These are phyloP conservation scores for Thermomucor indicae-seudaticae DNA, from an alignment of 371 early-diverging fungal species.

Conservation along the genomic window DNA sequence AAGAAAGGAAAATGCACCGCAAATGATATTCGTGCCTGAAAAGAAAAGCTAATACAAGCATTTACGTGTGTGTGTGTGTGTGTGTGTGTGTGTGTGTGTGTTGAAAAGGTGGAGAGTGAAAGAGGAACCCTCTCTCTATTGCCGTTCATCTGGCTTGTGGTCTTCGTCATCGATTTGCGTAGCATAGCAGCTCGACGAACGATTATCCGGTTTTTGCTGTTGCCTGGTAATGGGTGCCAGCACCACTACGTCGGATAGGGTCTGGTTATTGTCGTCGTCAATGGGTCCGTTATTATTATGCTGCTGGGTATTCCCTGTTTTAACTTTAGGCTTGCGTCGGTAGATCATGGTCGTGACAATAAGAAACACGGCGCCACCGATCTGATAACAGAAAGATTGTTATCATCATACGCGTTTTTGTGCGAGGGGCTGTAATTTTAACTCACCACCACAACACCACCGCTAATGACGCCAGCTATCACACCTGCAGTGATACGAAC, in stretches of 20 bases:
- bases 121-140: no score
- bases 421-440: conserved; percentile 1
- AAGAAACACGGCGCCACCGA: conserved; percentile 8
- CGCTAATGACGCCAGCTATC: conserved; percentile 32
- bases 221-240: no score
- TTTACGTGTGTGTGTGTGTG: no score
- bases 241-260: no score
- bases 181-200: conserved; percentile 5
- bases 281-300: background rate
- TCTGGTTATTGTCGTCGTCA: no score
- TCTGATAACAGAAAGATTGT: conserved; percentile 16
- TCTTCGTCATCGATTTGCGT: background rate
- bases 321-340: no score
- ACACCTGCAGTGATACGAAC: conserved; percentile 15
- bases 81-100: no score
- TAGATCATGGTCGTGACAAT: background rate
- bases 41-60: no score
- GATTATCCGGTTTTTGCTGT: conserved; percentile 5
- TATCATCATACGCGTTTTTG: conserved; percentile 24
- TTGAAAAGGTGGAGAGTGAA: background rate
- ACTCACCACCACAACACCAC: conserved; percentile 29
- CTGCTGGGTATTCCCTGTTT: no score
- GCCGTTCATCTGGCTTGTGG: conserved; percentile 1
- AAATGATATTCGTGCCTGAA: no score
- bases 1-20: no score